phyloP scores from a whole-genome alignment of 371 early-diverging fungal species.

The Rhizopus microsporus region DNA sequence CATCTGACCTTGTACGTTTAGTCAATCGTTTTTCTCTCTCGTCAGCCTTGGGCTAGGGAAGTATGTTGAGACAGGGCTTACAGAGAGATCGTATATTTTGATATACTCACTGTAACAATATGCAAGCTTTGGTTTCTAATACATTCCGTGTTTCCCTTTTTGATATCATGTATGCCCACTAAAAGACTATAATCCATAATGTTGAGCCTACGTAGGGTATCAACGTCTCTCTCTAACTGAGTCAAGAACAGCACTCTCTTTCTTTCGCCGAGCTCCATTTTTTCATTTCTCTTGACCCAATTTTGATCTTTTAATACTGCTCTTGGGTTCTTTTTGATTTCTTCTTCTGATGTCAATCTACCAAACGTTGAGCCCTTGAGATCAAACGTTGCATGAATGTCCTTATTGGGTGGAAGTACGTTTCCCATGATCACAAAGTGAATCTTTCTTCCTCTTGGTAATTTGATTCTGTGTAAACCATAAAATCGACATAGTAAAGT shows the following conservation, averaged over 20 bases:
- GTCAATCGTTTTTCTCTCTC: slow-evolving; percentile 26
- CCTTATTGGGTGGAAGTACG: slow-evolving; percentile 93
- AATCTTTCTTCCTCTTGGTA: slow-evolving; percentile 89
- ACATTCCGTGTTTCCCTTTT: slow-evolving; percentile 81
- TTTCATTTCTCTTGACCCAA: slow-evolving; percentile 75
- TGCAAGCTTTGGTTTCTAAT: slow-evolving; percentile 86
- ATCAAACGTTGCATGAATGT: slow-evolving; percentile 95
- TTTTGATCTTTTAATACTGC: slow-evolving; percentile 95
- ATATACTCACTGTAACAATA: slow-evolving; percentile 64
- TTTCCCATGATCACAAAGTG: slow-evolving; percentile 99
- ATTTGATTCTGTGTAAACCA: slow-evolving; percentile 94
- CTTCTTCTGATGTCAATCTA: slow-evolving; percentile 75
- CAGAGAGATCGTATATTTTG: slow-evolving; percentile 1
- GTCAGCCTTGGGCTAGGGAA: slow-evolving; percentile 42
- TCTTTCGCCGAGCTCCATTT: slow-evolving; percentile 82
- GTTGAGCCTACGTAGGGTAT: slow-evolving; percentile 70
- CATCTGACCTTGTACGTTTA: slow-evolving; percentile 54
- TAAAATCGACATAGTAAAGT: slow-evolving; percentile 92
- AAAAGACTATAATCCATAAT: slow-evolving; percentile 98
- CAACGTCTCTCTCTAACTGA: slow-evolving; percentile 85
- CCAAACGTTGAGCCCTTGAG: slow-evolving; percentile 95
- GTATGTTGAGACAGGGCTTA: neutral
- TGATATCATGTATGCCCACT: slow-evolving; percentile 86
- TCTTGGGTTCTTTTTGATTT: slow-evolving; percentile 71
- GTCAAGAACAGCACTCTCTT: slow-evolving; percentile 75